Percentiles rank a stretch among this genome's conserved stretches.
phyloP scores from a whole-genome alignment of 2,329 filamentous ascomycete species.

The Sarocladium strictum region DNA sequence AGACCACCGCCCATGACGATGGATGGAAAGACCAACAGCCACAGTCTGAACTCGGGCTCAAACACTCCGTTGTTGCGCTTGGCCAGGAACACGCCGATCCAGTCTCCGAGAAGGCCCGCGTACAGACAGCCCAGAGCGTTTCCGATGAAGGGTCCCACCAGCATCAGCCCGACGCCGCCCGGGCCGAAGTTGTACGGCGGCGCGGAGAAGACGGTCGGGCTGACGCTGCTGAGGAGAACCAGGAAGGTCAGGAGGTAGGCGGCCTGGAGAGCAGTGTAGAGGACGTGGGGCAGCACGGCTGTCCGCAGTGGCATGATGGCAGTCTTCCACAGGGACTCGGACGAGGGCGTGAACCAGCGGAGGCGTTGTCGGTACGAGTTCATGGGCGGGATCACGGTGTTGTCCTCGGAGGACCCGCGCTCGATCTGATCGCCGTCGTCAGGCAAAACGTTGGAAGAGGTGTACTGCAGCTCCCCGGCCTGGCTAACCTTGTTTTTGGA shows the following conservation, averaged over 20 bases:
- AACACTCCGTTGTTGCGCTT: conserved; percentile 32
- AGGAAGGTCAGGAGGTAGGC: neutral
- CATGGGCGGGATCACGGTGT: neutral
- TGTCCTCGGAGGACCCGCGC: neutral
- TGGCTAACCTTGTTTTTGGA: neutral
- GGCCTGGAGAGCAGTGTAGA: conserved; percentile 3
- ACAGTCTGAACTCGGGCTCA: conserved; percentile 39
- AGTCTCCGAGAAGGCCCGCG: conserved; percentile 32
- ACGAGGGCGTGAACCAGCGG: neutral
- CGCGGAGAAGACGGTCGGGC: neutral
- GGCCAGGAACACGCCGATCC: conserved; percentile 29
- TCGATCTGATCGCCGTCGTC: neutral
- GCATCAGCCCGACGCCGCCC: conserved; percentile 23
- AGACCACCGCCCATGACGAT: conserved; percentile 28
- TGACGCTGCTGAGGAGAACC: conserved; percentile 3
- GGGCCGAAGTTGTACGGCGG: neutral
- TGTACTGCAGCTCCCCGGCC: neutral
- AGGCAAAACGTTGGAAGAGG: neutral
- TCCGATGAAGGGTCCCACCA: conserved; percentile 27
- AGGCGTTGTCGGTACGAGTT: conserved; percentile 1
- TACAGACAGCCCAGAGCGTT: conserved; percentile 32
- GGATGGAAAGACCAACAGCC: conserved; percentile 21
- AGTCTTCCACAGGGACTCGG: neutral
- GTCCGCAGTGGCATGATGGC: neutral
- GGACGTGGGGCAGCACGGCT: neutral